Conservation (phyloP, 2,329 filamentous ascomycete genomes). For the Penicillium sp. region DNA sequence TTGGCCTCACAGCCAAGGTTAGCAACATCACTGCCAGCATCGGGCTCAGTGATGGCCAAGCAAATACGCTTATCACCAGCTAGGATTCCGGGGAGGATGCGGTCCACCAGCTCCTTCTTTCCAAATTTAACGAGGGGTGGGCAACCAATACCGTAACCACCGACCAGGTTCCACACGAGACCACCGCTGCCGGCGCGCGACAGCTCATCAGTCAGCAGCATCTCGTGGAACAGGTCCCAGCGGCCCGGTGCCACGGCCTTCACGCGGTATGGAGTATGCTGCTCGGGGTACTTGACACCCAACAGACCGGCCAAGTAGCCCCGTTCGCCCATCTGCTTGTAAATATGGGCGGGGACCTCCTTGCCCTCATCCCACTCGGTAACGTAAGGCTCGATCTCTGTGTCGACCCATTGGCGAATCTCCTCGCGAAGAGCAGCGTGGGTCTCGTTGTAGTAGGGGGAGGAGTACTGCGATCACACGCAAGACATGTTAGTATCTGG, state of each 20-base stretch:
- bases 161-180: constrained; percentile 94
- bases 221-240: constrained; percentile 98
- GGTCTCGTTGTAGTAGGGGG: constrained; percentile 92
- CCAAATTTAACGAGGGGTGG: constrained; percentile 92
- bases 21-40: constrained; percentile 92
- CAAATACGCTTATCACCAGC: constrained; percentile 96
- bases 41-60: constrained; percentile 93
- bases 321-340: constrained; percentile 90
- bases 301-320: constrained; percentile 91
- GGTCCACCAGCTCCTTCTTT: constrained; percentile 77
- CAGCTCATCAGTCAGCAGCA: constrained; percentile 92
- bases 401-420: constrained; percentile 87
- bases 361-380: constrained; percentile 97
- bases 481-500: constrained; percentile 10
- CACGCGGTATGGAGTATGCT: constrained; percentile 71
- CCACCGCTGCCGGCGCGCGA: constrained; percentile 86
- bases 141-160: constrained; percentile 93
- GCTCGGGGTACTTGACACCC: constrained; percentile 72
- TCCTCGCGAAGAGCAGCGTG: constrained; percentile 89
- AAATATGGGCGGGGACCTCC: constrained; percentile 82
- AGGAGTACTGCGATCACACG: constrained; percentile 69
- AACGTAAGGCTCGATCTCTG: constrained; percentile 84
- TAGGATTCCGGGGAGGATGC: constrained; percentile 84
- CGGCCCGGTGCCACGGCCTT: constrained; percentile 79
- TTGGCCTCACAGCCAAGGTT: constrained; percentile 96